Conservation (phyloP, 805 yeast species). For the Dipodascus geniculatus region DNA sequence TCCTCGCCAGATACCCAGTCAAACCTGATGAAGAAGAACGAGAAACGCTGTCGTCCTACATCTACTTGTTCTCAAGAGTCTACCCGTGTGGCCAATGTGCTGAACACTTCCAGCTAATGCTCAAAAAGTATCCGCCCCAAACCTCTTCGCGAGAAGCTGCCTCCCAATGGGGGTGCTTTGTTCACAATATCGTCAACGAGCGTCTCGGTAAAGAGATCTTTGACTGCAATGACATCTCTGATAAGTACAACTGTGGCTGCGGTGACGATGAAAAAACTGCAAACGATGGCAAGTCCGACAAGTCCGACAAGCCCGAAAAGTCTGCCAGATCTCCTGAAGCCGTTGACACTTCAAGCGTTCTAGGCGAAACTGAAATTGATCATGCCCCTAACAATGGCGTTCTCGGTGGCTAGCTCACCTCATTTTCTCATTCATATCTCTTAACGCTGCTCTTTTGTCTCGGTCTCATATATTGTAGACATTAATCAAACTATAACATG, state of each 20-base stretch:
- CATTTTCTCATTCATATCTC: background rate
- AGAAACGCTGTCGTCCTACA: slow-evolving; percentile 48
- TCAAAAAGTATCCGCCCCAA: slow-evolving; percentile 76
- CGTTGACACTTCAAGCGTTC: background rate
- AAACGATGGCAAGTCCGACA: slow-evolving; percentile 31
- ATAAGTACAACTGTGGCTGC: slow-evolving; percentile 95
- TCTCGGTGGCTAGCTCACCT: background rate
- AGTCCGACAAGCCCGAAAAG: slow-evolving; percentile 15
- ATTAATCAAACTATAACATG: background rate
- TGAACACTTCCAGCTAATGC: slow-evolving; percentile 64
- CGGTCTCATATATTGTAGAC: too few relatives aligned
- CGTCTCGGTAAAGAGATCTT: slow-evolving; percentile 56
- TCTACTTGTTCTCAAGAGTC: slow-evolving; percentile 73
- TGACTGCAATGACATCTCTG: slow-evolving; percentile 77
- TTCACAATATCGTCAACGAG: slow-evolving; percentile 79
- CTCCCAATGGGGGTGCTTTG: slow-evolving; percentile 90
- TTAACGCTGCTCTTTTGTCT: too few relatives aligned
- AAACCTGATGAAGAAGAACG: slow-evolving; percentile 55
- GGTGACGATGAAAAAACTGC: slow-evolving; percentile 45
- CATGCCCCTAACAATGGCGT: background rate
- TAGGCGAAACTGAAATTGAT: background rate
- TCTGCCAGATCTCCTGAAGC: background rate
- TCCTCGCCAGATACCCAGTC: slow-evolving; percentile 86
- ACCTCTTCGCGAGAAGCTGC: slow-evolving; percentile 64
- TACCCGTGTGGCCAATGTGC: slow-evolving; percentile 94